Evolutionary conservation across 495 filamentous ascomycete genomes (phyloP).

Genomic region (Collariella sp.): DNA sequence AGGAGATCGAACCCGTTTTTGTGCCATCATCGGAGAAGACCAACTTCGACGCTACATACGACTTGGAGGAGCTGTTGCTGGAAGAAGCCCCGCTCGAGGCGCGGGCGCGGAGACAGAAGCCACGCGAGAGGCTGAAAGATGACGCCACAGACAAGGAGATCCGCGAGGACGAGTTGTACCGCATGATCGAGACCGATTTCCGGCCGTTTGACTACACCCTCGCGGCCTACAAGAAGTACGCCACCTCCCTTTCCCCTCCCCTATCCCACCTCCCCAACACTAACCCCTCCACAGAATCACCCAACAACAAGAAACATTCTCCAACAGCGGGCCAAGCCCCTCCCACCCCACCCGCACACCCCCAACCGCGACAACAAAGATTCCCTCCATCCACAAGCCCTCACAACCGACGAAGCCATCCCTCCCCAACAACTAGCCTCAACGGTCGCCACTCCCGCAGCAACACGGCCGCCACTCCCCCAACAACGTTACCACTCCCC

Average conservation of each 20-base stretch:
- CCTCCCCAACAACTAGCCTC: constrained; percentile 12
- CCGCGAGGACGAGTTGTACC: constrained; percentile 85
- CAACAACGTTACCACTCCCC: no score
- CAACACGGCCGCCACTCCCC: constrained; percentile 15
- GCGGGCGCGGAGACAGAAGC: constrained; percentile 83
- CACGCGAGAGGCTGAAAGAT: constrained; percentile 78
- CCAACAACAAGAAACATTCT: constrained; percentile 5
- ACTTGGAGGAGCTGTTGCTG: constrained; percentile 85
- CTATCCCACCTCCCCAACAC: constrained; percentile 1
- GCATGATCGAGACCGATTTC: constrained; percentile 89
- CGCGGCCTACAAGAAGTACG: constrained; percentile 56
- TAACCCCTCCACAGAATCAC: constrained; percentile 14
- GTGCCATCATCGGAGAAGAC: constrained; percentile 92
- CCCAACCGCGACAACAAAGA: constrained; percentile 9
- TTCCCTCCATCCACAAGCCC: constrained; percentile 26
- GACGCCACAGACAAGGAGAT: constrained; percentile 96
- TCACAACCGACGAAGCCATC: constrained; percentile 38
- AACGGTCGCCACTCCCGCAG: constrained; percentile 19
- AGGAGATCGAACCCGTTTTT: constrained; percentile 88
- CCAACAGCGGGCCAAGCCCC: neutral
- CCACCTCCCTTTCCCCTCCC: neutral
- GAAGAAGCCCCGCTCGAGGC: constrained; percentile 96
- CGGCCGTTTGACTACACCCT: constrained; percentile 91
- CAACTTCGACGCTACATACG: constrained; percentile 98
- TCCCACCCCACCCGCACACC: neutral